Evolutionary conservation across 768 basidiomycete species (phyloP).

Genomic region (Amanita polypyramis): DNA sequence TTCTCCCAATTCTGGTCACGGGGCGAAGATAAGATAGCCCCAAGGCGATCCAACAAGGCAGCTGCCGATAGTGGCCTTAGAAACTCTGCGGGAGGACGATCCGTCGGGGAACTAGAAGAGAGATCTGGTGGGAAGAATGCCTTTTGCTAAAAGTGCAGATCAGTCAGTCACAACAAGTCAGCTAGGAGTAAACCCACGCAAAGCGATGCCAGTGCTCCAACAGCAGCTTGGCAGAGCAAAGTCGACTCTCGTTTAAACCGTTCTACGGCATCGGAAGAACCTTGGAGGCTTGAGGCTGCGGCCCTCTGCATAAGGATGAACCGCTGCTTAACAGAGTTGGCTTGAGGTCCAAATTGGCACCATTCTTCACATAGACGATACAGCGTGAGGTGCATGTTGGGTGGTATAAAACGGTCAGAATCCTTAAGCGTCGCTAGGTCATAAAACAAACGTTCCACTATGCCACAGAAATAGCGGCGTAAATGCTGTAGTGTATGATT

Average conservation of each 20-base stretch:
- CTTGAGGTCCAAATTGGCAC: constrained; percentile 77
- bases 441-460: constrained; percentile 79
- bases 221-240: constrained; percentile 67
- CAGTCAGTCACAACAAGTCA: constrained; percentile 2
- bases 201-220: constrained; percentile 81
- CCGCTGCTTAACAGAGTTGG: constrained; percentile 62
- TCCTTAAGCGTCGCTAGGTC: constrained; percentile 59
- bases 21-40: constrained; percentile 56
- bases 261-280: constrained; percentile 42
- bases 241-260: constrained; percentile 62
- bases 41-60: constrained; percentile 52
- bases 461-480: constrained; percentile 85
- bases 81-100: constrained; percentile 38
- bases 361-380: constrained; percentile 89
- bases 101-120: constrained; percentile 52
- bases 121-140: constrained; percentile 62
- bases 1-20: constrained; percentile 38
- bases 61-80: constrained; percentile 42
- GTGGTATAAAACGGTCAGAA: constrained; percentile 66
- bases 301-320: constrained; percentile 63
- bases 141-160: constrained; percentile 47
- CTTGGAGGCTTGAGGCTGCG: constrained; percentile 38
- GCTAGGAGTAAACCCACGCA: constrained; percentile 47
- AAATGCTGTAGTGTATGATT: constrained; percentile 70
- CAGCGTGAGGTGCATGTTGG: constrained; percentile 65